Evolutionary conservation across 805 yeast species (phyloP).

Genomic region (Osmozyma mogii): DNA sequence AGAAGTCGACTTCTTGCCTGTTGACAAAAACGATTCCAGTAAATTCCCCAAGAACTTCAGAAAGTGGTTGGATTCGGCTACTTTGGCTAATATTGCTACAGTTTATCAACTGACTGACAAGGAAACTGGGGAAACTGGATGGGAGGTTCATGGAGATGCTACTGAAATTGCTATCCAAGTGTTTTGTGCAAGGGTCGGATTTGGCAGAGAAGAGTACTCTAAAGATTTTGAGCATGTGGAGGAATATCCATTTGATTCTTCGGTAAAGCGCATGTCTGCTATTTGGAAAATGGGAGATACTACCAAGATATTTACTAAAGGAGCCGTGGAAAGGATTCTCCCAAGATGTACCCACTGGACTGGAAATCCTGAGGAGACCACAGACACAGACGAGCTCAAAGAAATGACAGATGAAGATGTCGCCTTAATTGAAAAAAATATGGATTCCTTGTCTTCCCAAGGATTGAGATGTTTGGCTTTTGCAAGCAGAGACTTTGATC

Average conservation of each 20-base stretch:
- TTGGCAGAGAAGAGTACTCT: constrained; percentile 1
- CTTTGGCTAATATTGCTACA: constrained; percentile 35
- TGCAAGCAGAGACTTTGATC: constrained; percentile 10
- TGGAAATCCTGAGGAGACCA: constrained; percentile 11
- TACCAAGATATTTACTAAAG: constrained; percentile 12
- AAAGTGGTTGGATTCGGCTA: constrained; percentile 25
- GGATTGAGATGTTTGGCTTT: constrained; percentile 16
- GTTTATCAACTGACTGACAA: constrained; percentile 22
- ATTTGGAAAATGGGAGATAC: constrained; percentile 16
- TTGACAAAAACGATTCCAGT: constrained; percentile 15
- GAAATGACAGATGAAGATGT: constrained; percentile 12
- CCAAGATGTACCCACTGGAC: constrained; percentile 12
- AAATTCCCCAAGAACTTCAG: constrained; percentile 7
- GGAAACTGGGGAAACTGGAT: constrained; percentile 19
- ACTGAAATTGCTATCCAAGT: constrained; percentile 15
- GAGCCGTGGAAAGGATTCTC: constrained; percentile 14
- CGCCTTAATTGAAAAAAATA: constrained; percentile 9
- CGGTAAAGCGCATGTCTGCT: constrained; percentile 66
- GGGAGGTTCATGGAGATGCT: constrained; percentile 17
- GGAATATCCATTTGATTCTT: constrained; percentile 72
- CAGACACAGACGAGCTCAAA: constrained; percentile 9
- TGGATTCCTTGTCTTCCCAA: constrained; percentile 14
- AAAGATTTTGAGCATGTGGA: constrained; percentile 25
- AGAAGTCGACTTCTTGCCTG: constrained; percentile 29
- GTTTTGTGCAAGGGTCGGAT: constrained; percentile 13